These are phyloP conservation scores for Chamaecyparis obtusa DNA, from an alignment of 75 land plant genomes.

Conservation along the genomic window DNA sequence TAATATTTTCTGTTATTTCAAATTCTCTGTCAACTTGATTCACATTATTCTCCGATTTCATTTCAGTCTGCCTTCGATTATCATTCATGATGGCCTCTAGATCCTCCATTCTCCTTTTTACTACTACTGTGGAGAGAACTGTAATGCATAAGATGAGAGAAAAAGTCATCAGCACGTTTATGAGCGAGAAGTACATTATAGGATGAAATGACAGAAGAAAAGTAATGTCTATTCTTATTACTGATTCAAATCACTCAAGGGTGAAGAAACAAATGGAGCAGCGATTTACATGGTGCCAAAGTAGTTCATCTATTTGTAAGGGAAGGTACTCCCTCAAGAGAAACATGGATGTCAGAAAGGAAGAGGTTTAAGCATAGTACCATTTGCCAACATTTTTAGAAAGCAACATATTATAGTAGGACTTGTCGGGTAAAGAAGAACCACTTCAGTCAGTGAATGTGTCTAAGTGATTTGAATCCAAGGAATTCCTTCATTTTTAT, in stretches of 20 bases:
- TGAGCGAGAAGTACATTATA: too few relatives aligned
- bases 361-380: not conserved
- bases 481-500: too few relatives aligned
- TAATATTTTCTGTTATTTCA: not conserved
- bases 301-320: too few relatives aligned
- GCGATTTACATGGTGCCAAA: too few relatives aligned
- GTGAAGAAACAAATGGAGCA: too few relatives aligned
- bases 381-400: not conserved
- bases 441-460: too few relatives aligned
- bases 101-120: constrained; percentile 13
- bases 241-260: too few relatives aligned
- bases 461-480: too few relatives aligned
- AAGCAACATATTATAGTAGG: not conserved
- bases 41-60: not conserved
- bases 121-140: constrained; percentile 1
- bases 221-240: too few relatives aligned
- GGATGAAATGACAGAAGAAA: too few relatives aligned
- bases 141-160: not conserved
- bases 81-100: constrained; percentile 8
- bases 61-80: not conserved
- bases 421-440: not conserved
- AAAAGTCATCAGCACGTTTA: not conserved
- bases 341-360: not conserved
- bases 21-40: not conserved
- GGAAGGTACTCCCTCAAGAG: too few relatives aligned